These are phyloP conservation scores for Verticillium nonalfalfae DNA, from an alignment of 2,329 filamentous ascomycete species.

Conservation along the genomic window DNA sequence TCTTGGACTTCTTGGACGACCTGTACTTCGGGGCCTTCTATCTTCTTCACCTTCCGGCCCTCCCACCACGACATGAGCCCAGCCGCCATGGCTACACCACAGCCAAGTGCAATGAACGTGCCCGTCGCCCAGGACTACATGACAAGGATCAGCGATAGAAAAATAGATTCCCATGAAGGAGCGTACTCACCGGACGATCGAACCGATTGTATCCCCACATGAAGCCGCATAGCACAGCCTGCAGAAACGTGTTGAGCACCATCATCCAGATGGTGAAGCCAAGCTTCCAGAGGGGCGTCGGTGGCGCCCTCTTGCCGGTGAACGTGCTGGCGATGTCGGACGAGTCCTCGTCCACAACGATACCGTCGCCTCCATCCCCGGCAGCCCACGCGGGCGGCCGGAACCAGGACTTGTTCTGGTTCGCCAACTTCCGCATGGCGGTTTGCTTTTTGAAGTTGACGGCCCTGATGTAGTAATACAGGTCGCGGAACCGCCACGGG, in stretches of 20 bases:
- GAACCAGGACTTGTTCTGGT: conserved; percentile 19
- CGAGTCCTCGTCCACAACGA: neutral
- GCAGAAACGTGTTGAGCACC: conserved; percentile 15
- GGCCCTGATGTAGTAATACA: conserved; percentile 13
- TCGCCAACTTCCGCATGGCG: conserved; percentile 14
- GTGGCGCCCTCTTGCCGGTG: conserved; percentile 13
- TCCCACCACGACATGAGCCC: conserved; percentile 19
- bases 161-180: neutral
- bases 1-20: conserved; percentile 8
- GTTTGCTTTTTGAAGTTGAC: conserved; percentile 10
- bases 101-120: conserved; percentile 16
- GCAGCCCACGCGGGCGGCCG: conserved; percentile 17
- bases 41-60: conserved; percentile 17
- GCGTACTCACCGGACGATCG: conserved; percentile 12
- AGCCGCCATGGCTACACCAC: conserved; percentile 16
- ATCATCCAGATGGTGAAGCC: conserved; percentile 18
- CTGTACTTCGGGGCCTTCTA: conserved; percentile 15
- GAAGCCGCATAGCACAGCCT: conserved; percentile 16
- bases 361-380: neutral
- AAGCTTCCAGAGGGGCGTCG: conserved; percentile 16
- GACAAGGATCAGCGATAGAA: neutral
- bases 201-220: conserved; percentile 18
- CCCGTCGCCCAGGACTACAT: conserved; percentile 14
- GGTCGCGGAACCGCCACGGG: conserved; percentile 51
- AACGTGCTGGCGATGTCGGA: conserved; percentile 10